phyloP scores from a whole-genome alignment of 345 rosid genomes.

The Bretschneidera sinensis region DNA sequence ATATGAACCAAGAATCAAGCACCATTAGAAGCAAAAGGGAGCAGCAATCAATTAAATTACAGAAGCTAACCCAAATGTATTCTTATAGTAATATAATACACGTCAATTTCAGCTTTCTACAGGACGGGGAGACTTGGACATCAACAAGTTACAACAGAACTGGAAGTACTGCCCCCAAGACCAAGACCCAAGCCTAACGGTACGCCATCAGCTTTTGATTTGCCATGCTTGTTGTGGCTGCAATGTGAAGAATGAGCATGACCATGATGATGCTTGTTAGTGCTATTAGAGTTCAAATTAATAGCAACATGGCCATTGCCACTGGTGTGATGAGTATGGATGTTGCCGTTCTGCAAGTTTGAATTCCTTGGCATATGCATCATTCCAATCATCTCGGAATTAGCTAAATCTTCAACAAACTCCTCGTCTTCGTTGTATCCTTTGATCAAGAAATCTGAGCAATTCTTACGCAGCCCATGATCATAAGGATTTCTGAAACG shows the following conservation, averaged over 20 bases:
- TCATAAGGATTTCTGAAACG: slow-evolving; percentile 91
- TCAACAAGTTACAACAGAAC: slow-evolving; percentile 41
- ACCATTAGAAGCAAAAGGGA: neutral
- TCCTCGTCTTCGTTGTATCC: slow-evolving; percentile 83
- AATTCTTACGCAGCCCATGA: slow-evolving; percentile 73
- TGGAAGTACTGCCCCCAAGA: slow-evolving; percentile 34
- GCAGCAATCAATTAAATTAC: slow-evolving; percentile 19
- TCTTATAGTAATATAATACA: slow-evolving; percentile 39
- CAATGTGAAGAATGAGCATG: slow-evolving; percentile 59
- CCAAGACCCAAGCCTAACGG: slow-evolving; percentile 81
- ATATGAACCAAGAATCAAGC: too few species aligned
- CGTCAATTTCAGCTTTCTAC: slow-evolving; percentile 3
- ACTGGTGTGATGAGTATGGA: slow-evolving; percentile 35
- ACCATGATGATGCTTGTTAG: slow-evolving; percentile 32
- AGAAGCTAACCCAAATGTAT: slow-evolving; percentile 17
- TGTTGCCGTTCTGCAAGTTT: slow-evolving; percentile 39
- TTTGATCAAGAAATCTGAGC: slow-evolving; percentile 81
- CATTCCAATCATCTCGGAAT: slow-evolving; percentile 74
- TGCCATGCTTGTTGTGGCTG: slow-evolving; percentile 34
- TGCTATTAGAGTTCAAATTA: slow-evolving; percentile 32
- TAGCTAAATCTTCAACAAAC: slow-evolving; percentile 37
- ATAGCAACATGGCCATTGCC: slow-evolving; percentile 66
- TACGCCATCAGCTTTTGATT: slow-evolving; percentile 36
- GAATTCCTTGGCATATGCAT: slow-evolving; percentile 58
- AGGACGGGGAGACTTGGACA: neutral